These are phyloP conservation scores for Crassisporium funariophilum DNA, from an alignment of 768 basidiomycete species.

Conservation along the genomic window DNA sequence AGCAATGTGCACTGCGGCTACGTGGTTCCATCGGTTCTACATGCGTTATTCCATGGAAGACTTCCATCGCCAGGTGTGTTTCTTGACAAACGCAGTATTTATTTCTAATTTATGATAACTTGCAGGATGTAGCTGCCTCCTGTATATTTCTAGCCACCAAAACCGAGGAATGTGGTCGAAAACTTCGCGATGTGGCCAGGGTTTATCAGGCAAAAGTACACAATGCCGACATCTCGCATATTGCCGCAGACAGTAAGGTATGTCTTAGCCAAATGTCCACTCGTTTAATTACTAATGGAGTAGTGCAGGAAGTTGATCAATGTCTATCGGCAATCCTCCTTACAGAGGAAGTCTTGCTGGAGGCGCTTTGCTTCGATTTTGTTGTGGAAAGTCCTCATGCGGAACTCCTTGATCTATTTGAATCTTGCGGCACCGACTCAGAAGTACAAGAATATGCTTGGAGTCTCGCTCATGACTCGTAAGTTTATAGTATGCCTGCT, in stretches of 20 bases:
- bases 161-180: slow-evolving; percentile 86
- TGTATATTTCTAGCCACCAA: slow-evolving; percentile 92
- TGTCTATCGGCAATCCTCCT: slow-evolving; percentile 68
- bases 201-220: slow-evolving; percentile 72
- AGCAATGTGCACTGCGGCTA: slow-evolving; percentile 84
- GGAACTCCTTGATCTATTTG: slow-evolving; percentile 73
- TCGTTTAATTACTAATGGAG: slow-evolving; percentile 7
- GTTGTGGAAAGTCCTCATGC: slow-evolving; percentile 77
- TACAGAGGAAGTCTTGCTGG: slow-evolving; percentile 78
- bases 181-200: slow-evolving; percentile 81
- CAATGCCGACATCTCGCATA: slow-evolving; percentile 53
- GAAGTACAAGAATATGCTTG: slow-evolving; percentile 75
- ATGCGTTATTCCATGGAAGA: slow-evolving; percentile 86
- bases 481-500: slow-evolving; percentile 28
- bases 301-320: slow-evolving; percentile 69
- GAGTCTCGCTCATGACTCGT: slow-evolving; percentile 91
- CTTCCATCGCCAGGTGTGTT: slow-evolving; percentile 72
- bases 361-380: slow-evolving; percentile 87
- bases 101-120: slow-evolving; percentile 8
- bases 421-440: slow-evolving; percentile 47
- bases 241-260: slow-evolving; percentile 69
- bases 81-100: slow-evolving; percentile 12
- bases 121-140: slow-evolving; percentile 79
- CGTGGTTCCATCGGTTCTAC: slow-evolving; percentile 91
- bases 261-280: slow-evolving; percentile 16